Evolutionary conservation across 805 yeast species (phyloP), one percentile per base, ranked within the genome.

Genomic region (Candida taoyuanica): DNA sequence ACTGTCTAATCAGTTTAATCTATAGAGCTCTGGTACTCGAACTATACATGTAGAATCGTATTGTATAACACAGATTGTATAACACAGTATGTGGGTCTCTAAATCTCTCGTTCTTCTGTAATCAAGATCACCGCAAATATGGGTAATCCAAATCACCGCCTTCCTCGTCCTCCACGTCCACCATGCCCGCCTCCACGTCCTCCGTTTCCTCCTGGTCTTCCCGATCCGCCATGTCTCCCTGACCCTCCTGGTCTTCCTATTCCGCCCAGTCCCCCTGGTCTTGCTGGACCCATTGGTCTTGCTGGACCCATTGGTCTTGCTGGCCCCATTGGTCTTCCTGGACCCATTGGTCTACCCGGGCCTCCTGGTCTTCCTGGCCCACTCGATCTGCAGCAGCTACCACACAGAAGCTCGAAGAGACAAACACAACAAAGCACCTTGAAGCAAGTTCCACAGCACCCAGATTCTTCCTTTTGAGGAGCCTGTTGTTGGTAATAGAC

Each of bases 391-490:
- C 49, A 38, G 11, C 28, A 8, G 16, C 33, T 42, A 29, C 48
- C 48, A 34, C 55, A 50, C 3, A 43, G 43, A 35, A 43, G 15
- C 9, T 50, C 50, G 1, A 50, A 26, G 13, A 49, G 7, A 35
- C 55, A 52, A 12, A 43, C 42, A 32, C 56, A 52, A 24, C 50
- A 50, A 14, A 53, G 33, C 11, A 48, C 37, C 33, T 50, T 52
- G 21, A 56, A 48, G 40, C 57, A 54, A 5, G 44, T 42, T 17
- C 48, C 49, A 36, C 57, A 53, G 27, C 55, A 53, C 7, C 52
- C 36, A 5, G 27, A 8, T 11, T 18, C 33, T 11, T 43, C 28
- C n/a, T 37, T n/a, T 27, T 34, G 46, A 8, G 48, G 54, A 17
- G 56, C 53, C 5, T 43, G 44, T 32, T 51, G 56, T 41, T 54